Conservation (phyloP, 768 basidiomycete species). For the Phanerochaete carnosa region DNA sequence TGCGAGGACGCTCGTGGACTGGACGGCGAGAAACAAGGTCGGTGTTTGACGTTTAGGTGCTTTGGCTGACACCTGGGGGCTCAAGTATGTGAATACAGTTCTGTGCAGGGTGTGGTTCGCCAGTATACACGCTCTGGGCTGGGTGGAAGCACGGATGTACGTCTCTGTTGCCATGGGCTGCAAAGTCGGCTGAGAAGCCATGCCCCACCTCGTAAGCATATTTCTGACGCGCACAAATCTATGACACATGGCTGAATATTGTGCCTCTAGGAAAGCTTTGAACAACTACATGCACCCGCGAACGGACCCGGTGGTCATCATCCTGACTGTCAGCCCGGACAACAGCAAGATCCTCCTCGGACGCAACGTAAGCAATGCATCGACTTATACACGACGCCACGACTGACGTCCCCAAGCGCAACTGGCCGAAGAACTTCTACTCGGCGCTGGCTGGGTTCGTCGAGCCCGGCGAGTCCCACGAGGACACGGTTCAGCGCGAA, state of each 20-base stretch:
- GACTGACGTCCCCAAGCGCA: conserved; percentile 16
- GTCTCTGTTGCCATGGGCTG: conserved; percentile 72
- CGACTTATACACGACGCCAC: neutral
- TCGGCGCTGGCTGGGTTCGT: conserved; percentile 93
- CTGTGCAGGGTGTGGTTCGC: conserved; percentile 82
- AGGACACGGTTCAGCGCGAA: conserved; percentile 90
- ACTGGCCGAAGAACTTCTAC: conserved; percentile 62
- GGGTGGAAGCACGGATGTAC: conserved; percentile 90
- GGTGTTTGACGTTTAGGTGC: conserved; percentile 4
- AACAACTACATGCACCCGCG: conserved; percentile 84
- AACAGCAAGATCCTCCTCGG: conserved; percentile 82
- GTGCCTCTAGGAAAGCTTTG: conserved; percentile 58
- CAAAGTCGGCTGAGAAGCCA: conserved; percentile 54
- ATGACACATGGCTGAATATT: neutral
- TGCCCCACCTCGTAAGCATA: conserved; percentile 68
- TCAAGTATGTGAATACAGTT: conserved; percentile 44
- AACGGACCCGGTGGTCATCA: conserved; percentile 86
- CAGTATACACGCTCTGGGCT: conserved; percentile 82
- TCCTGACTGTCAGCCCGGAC: conserved; percentile 75
- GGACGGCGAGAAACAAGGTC: conserved; percentile 86
- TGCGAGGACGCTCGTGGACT: conserved; percentile 80
- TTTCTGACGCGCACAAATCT: neutral
- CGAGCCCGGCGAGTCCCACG: conserved; percentile 92
- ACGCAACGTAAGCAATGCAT: conserved; percentile 53
- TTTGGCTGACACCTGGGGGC: neutral